These are phyloP conservation scores for Angomonas deanei DNA, from an alignment of 208 protist genomes.

Conservation along the genomic window DNA sequence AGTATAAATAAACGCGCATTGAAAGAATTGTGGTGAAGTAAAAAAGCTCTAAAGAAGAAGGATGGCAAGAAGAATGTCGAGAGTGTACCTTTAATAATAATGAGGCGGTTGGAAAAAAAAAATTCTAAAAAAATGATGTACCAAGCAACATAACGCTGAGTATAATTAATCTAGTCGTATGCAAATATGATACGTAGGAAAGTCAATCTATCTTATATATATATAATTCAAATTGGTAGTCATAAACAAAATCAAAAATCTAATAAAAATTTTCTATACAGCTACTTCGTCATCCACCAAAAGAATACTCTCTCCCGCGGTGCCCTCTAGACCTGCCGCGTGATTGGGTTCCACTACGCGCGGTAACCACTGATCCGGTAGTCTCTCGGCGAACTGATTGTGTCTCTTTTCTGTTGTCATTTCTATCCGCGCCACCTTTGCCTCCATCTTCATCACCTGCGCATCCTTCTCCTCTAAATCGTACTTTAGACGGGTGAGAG, in stretches of 20 bases:
- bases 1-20: too few relatives aligned
- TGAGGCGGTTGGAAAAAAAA: too few relatives aligned
- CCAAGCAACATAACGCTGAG: too few relatives aligned
- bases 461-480: slow-evolving; percentile 72
- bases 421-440: slow-evolving; percentile 43
- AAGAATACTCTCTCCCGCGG: slow-evolving; percentile 72
- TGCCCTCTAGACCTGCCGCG: slow-evolving; percentile 42
- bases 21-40: too few relatives aligned
- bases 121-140: too few relatives aligned
- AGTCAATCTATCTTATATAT: too few relatives aligned
- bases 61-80: too few relatives aligned
- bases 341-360: slow-evolving; percentile 39
- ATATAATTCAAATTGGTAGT: not conserved
- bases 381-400: slow-evolving; percentile 34
- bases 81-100: too few relatives aligned
- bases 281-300: slow-evolving; percentile 56
- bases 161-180: too few relatives aligned
- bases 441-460: slow-evolving; percentile 64
- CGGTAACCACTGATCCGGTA: slow-evolving; percentile 45
- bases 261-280: not conserved
- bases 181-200: too few relatives aligned
- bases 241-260: not conserved
- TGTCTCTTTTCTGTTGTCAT: slow-evolving; percentile 66
- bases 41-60: too few relatives aligned
- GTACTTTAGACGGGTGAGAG: slow-evolving; percentile 54